phyloP scores from a whole-genome alignment of 2,329 filamentous ascomycete species.

The Colletotrichum lentis region DNA sequence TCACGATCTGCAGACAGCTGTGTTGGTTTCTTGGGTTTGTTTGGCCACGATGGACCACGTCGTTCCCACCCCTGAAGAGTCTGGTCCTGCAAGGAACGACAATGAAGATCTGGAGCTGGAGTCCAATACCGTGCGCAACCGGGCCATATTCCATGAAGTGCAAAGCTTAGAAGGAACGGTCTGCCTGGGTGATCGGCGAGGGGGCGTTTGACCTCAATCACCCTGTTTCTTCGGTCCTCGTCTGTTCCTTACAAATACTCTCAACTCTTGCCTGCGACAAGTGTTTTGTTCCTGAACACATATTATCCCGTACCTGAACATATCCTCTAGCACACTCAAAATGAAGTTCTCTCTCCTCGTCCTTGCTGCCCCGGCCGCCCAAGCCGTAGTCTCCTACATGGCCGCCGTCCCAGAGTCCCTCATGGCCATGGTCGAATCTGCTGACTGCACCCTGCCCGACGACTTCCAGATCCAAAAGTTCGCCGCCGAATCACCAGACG shows the following conservation, averaged over 20 bases:
- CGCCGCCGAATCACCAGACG: slow-evolving; percentile 46
- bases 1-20: slow-evolving; percentile 37
- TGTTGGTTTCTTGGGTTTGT: slow-evolving; percentile 13
- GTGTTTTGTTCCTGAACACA: not conserved
- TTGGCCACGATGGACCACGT: slow-evolving; percentile 6
- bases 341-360: slow-evolving; percentile 36
- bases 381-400: slow-evolving; percentile 38
- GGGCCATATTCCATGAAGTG: slow-evolving; percentile 12
- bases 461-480: slow-evolving; percentile 53
- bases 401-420: slow-evolving; percentile 37
- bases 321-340: slow-evolving; percentile 5
- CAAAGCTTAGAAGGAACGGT: slow-evolving; percentile 13
- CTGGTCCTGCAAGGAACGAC: slow-evolving; percentile 23
- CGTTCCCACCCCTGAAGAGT: slow-evolving; percentile 22
- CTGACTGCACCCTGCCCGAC: slow-evolving; percentile 50
- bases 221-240: slow-evolving; percentile 7
- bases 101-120: slow-evolving; percentile 15
- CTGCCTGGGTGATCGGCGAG: slow-evolving; percentile 1
- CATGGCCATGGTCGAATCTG: slow-evolving; percentile 33
- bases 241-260: not conserved
- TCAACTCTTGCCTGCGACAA: not conserved
- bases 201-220: slow-evolving; percentile 8
- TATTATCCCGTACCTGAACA: too few relatives aligned
- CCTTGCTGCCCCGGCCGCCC: slow-evolving; percentile 36
- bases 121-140: slow-evolving; percentile 19